Base-by-base conservation (phyloP, 2,329 filamentous ascomycete species). In the Chaetomium strumarium region DNA sequence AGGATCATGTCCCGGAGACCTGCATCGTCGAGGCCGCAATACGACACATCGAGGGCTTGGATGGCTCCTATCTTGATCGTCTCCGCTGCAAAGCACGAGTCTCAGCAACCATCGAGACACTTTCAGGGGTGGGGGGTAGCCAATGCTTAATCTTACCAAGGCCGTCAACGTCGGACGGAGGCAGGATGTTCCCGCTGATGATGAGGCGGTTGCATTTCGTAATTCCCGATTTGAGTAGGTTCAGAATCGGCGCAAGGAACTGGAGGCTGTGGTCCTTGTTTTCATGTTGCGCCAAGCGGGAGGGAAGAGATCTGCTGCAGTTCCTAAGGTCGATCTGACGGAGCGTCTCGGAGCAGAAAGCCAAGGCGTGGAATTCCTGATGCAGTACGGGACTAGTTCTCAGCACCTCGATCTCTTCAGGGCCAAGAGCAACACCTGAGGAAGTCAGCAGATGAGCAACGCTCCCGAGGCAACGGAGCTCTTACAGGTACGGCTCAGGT, bases 331-430 rank as follows among this genome's bases (percentile, higher is more conserved):
- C 77, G 44, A 81, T 75, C 51, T 77, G 76, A 39, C 74, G 71
- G 31, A 81, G 72, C 0, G 75, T 79, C 53, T 78, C 77, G 1
- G 78, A 79, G 19, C 77, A 75, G 56, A 81, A 79, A 1, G 78
- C 67, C 17, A 82, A 64, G 1, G 78, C 76, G 43, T 81, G 77
- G 13, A 81, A 71, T 60, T 82, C 79, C 58, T 81, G 78, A 42
- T 76, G 74, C 13, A 82, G 66, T 10, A 81, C 65, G 1, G 77
- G 71, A 12, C 76, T 72, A n/a, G 74, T 70, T 45, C 74, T 67
- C 10, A 80, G 66, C 30, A 75, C 64, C 10, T 76, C 72, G 37
- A 73, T 71, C 58, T 79, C 75, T 10, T 74, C 72, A 31, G 75
- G 70, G 4, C 69, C 71, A 37, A 78, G 69, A 16, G 72, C 73